Percentiles rank a stretch among this genome's conserved stretches.
Conservation (phyloP, 768 basidiomycete species). For the Coprinopsis cinerea region DNA sequence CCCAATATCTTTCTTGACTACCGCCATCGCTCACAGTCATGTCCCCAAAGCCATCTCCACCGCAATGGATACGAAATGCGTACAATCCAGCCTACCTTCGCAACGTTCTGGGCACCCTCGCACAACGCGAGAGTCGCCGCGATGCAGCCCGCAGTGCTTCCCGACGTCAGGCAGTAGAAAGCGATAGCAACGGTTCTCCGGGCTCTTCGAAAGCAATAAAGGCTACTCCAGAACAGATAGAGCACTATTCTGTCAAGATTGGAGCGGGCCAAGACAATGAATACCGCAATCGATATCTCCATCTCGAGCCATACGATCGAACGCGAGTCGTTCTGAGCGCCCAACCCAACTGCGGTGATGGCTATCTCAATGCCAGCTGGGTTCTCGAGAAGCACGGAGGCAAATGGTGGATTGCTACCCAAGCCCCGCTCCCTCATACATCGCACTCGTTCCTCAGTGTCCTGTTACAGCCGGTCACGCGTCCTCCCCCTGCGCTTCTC, state of each 20-base stretch:
- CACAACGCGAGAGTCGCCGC: conserved; percentile 30
- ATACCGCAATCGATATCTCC: conserved; percentile 59
- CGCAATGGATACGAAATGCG: conserved; percentile 27
- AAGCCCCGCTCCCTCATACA: conserved; percentile 70
- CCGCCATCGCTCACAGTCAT: not conserved
- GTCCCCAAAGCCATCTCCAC: conserved; percentile 14
- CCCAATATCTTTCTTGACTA: not conserved
- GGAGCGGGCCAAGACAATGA: conserved; percentile 40
- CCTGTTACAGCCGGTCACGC: conserved; percentile 43
- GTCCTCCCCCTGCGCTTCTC: conserved; percentile 22
- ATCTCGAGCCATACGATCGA: conserved; percentile 78
- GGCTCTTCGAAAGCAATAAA: not conserved
- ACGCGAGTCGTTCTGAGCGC: conserved; percentile 55
- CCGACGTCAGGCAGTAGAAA: conserved; percentile 5
- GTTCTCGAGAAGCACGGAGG: conserved; percentile 67
- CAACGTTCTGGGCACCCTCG: conserved; percentile 28
- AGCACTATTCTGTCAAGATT: conserved; percentile 53
- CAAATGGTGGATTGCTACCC: conserved; percentile 82
- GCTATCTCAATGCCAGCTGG: conserved; percentile 84
- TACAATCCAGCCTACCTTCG: conserved; percentile 17
- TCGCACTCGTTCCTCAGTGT: conserved; percentile 73
- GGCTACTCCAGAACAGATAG: conserved; percentile 17
- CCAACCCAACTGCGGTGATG: conserved; percentile 14
- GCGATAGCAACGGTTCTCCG: not conserved
- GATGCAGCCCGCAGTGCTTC: conserved; percentile 24